Evolutionary conservation across 441 rosid species (phyloP), one percentile per base, ranked within the genome.

Genomic region (Cnidoscolus chayamansa): DNA sequence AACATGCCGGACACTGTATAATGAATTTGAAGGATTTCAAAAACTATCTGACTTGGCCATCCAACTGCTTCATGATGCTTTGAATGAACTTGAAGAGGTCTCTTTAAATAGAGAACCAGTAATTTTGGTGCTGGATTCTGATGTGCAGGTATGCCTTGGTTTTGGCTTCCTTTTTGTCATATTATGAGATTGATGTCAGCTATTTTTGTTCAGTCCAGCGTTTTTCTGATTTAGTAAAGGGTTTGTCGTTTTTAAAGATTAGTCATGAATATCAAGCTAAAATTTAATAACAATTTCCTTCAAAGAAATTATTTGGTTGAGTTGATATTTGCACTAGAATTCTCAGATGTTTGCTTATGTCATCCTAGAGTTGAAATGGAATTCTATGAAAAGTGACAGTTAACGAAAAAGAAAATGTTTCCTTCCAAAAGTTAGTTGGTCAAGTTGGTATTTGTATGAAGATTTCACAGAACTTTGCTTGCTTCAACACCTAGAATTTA

Each of bases 41-140:
- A 78, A 74, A 57, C 65, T 70, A 53, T 73, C 84, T 72, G 80
- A 70, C 60, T 73, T 86, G 79, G 92, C 96, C 66, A 82, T 78
- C 78, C 89, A 86, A 79, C 74, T 93, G 72, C 73, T 96, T 76
- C 62, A 67, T 48, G 89, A 89, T 62, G 96, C 98, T 62, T 75
- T 86, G 53, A 77, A 78, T 75, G 88, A 89, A 77, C 88, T 93
- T 70, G 79, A 82, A 71, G 79, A 75, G 74, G 88, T 75, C 13
- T 25, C 72, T 75, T 65, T 58, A 72, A 68, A 67, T 45, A 89
- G 91, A 80, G 97, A 90, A 70, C 93, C 98, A 43, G 78, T 84
- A 70, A 85, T 91, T 73, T 77, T 95, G 72, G 98, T 93, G 76
- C 75, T 90, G 70, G 99, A 90, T 73, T 71, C 72, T 67, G 97